Percentiles rank a stretch among this genome's conserved stretches.
Evolutionary conservation across 805 yeast species (phyloP).

Genomic region (Yarrowia sp.): DNA sequence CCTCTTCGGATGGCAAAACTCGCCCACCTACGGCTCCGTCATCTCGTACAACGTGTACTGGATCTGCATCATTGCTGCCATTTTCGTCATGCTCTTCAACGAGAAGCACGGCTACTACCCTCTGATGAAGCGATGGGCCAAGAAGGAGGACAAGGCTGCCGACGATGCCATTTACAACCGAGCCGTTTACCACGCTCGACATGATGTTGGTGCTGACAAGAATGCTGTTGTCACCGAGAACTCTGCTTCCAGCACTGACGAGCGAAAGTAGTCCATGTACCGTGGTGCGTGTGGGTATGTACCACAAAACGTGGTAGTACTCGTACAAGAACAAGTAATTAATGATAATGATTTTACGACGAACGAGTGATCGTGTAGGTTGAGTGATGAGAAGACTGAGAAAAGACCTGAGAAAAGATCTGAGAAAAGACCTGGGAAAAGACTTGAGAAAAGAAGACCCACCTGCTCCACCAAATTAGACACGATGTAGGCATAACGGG

Average conservation of each 20-base stretch:
- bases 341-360: slow-evolving; percentile 7
- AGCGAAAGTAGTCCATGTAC: slow-evolving; percentile 10
- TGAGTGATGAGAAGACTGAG: no score
- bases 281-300: no score
- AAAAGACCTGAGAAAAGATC: no score
- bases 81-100: slow-evolving; percentile 68
- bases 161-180: background rate
- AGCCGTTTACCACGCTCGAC: background rate
- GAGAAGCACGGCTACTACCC: slow-evolving; percentile 60
- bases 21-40: slow-evolving; percentile 92
- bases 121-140: slow-evolving; percentile 10
- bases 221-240: background rate
- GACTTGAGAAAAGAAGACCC: no score
- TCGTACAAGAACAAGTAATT: no score
- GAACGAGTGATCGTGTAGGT: no score
- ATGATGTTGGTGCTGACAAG: background rate
- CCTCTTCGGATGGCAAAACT: slow-evolving; percentile 93
- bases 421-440: no score
- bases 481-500: no score
- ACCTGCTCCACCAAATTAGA: no score
- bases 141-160: background rate
- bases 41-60: slow-evolving; percentile 86
- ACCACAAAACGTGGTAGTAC: no score
- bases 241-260: background rate
- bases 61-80: slow-evolving; percentile 57